Base-by-base conservation (phyloP, 2,329 filamentous ascomycete genomes). In the Lasiodiplodia gonubiensis region DNA sequence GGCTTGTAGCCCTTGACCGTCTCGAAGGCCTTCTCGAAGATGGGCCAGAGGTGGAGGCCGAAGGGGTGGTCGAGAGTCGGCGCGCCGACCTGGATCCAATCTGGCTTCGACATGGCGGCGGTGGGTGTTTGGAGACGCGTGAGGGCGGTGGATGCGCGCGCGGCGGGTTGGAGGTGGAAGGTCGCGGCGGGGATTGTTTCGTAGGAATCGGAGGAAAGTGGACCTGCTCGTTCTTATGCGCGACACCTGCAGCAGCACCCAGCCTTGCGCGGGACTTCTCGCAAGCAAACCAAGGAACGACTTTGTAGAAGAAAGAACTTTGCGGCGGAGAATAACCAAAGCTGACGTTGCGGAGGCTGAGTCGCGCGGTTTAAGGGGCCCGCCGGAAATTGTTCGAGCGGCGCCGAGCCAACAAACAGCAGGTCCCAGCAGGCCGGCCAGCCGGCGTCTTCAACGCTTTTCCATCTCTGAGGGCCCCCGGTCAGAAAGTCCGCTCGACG, bases 41-140 rank as follows among this genome's bases (percentile, higher is more conserved):
- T 89, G 74, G 94, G 93, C 95, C 95, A 98, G 80, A 97, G 83
- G 71, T 92, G 86, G 73, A 98, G 84, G 79, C 94, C 95, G 76
- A 98, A 98, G 39, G 94, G 94, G 71, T 92, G 89, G 79, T 97
- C 94, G 80, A 98, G 86, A 70, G 93, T 93, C 67, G 94, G 94
- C 72, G 89, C 78, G 78, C 83, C 83, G 72, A 77, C 73, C 69
- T 83, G 74, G 68, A 85, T 79, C 81, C 80, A 92, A 86, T 78
- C 82, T 70, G 78, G 81, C 71, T 74, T 81, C 68, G 81, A 81
- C 84, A 86, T 86, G 74, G 69, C 79, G 75, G 73, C 67, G 70
- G 64, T 71, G 69, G 64, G 71, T 23, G 68, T 14, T 27, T 42
- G 57, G 18, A 23, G 39, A 16, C 57, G 57, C 57, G 57, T 70